These are phyloP conservation scores for Russula vinacea DNA, from an alignment of 768 basidiomycete species.

Conservation along the genomic window DNA sequence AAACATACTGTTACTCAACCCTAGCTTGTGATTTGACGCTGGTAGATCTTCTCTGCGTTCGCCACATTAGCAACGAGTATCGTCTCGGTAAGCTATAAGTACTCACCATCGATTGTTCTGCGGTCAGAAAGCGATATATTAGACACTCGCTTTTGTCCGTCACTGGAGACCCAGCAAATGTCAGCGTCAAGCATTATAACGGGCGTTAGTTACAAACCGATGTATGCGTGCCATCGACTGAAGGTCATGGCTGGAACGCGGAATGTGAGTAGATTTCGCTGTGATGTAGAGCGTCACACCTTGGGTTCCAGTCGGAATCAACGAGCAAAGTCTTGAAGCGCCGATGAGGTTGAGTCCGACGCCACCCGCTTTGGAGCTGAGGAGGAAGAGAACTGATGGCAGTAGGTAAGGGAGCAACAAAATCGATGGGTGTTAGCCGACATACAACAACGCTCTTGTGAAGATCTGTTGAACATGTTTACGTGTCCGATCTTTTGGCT, in stretches of 20 bases:
- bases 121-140: constrained; percentile 85
- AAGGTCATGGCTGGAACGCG: constrained; percentile 67
- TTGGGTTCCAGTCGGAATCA: constrained; percentile 95
- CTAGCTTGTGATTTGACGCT: constrained; percentile 91
- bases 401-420: neutral
- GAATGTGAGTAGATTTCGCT: neutral
- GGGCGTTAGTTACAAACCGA: constrained; percentile 47
- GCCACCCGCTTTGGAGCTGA: constrained; percentile 95
- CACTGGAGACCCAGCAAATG: constrained; percentile 45
- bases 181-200: constrained; percentile 19
- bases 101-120: constrained; percentile 81
- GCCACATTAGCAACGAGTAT: constrained; percentile 10
- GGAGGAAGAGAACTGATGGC: constrained; percentile 73
- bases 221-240: constrained; percentile 98
- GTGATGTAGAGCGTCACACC: constrained; percentile 41
- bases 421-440: constrained; percentile 18
- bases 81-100: neutral
- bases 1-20: constrained; percentile 76
- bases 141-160: constrained; percentile 93
- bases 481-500: constrained; percentile 81
- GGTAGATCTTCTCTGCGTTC: constrained; percentile 77
- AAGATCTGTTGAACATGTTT: constrained; percentile 80
- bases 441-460: constrained; percentile 69
- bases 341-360: constrained; percentile 93
- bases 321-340: constrained; percentile 82